A percentile compares a stretch with the other conserved stretches of the same genome.
phyloP scores from a whole-genome alignment of 257 asterid genomes.

The Anisodus acutangulus region DNA sequence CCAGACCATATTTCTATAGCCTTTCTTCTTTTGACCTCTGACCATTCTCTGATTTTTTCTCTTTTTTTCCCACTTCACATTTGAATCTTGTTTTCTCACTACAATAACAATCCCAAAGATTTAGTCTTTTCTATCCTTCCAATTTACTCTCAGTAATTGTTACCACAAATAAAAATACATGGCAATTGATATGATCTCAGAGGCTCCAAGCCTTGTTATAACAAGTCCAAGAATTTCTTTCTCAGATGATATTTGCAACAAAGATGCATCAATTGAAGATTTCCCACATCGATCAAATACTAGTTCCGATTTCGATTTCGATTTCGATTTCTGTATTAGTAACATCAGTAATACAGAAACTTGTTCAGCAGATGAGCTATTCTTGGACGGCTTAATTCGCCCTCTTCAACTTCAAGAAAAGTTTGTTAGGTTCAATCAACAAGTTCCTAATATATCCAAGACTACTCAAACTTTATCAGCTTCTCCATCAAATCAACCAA shows the following conservation, averaged over 20 bases:
- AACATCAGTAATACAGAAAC: slow-evolving; percentile 33
- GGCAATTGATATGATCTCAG: slow-evolving; percentile 46
- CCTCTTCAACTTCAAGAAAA: slow-evolving; percentile 48
- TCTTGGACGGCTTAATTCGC: slow-evolving; percentile 47
- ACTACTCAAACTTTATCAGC: slow-evolving; percentile 3
- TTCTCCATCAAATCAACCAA: slow-evolving; percentile 33
- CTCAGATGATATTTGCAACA: slow-evolving; percentile 41
- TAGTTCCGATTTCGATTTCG: slow-evolving; percentile 47
- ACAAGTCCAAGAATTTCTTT: slow-evolving; percentile 53
- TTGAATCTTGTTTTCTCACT: not conserved
- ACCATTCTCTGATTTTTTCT: not conserved
- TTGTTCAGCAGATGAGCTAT: slow-evolving; percentile 53
- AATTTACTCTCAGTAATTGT: slow-evolving; percentile 9
- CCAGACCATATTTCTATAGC: not conserved
- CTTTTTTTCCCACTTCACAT: not conserved
- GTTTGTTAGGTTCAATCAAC: slow-evolving; percentile 30
- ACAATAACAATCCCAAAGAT: not conserved
- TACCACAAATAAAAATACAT: slow-evolving; percentile 3
- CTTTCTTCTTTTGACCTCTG: not conserved
- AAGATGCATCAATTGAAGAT: not conserved
- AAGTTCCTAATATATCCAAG: slow-evolving; percentile 16
- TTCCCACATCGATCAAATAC: slow-evolving; percentile 24
- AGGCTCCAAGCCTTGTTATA: slow-evolving; percentile 32
- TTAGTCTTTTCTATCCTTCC: not conserved
- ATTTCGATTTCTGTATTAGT: slow-evolving; percentile 48